Evolutionary conservation across 352 stramenopile species (phyloP), one percentile per base, ranked within the genome.

Genomic region (Elongisporangium undulatum): DNA sequence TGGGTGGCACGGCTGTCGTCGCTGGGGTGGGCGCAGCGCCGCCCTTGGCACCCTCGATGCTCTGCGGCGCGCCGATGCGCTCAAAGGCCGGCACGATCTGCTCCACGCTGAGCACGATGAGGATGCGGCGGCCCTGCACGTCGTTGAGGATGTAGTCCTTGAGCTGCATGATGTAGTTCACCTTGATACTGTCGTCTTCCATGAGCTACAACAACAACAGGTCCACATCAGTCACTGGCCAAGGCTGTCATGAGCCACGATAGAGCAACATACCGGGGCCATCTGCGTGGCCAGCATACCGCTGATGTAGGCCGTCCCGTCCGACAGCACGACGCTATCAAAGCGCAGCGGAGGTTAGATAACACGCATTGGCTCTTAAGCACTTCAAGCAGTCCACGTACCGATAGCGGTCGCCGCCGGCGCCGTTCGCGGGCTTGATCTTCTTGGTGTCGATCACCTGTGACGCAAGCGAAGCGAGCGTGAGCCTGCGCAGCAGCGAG

Each of bases 211-310:
- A 34, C 6, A 17, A 51, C 12, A 13, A 45, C 39, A 56, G 22
- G 34, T 51, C 56, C 23, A 60, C n/a, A 39, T 51, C 13, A 49
- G 26, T 19, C 4, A 49, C 4, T 19, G 51, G 12, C 39, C 39
- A 38, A n/a, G 13, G 13, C 29, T 17, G 8, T 23, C 26, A 13
- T 54, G 17, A 56, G 50, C 24, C 15, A 17, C 51, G 20, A 21
- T 3, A 21, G 13, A 1, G 13, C 49, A 10, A 71, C 72, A 48
- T 73, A 95, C 86, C 51, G 80, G 72, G 15, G 82, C 81, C 39
- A 95, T 60, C 64, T 95, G 86, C 48, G 84, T 92, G 13, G 86
- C 85, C 20, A 95, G 72, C 86, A 95, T 95, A 56, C 86, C 86
- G 63, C 86, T 95, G 60, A 95, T 92, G 68, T 87, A 95, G 38